phyloP scores from a whole-genome alignment of 2,329 filamentous ascomycete species.

The Paramyrothecium roridum region DNA sequence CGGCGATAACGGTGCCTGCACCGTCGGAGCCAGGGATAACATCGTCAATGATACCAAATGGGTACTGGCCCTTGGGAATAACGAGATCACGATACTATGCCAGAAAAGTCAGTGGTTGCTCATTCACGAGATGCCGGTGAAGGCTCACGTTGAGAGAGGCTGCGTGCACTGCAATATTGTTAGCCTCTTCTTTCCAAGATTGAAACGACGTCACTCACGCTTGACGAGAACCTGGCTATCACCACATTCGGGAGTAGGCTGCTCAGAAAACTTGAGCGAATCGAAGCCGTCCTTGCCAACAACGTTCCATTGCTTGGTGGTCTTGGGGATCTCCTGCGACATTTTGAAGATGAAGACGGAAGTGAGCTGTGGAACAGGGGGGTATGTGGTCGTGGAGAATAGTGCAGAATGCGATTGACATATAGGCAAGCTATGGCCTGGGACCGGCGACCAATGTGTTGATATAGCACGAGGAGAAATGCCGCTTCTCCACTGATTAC shows the following conservation, averaged over 20 bases:
- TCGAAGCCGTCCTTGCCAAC: constrained; percentile 53
- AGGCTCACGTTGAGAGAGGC: constrained; percentile 45
- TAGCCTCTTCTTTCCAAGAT: neutral
- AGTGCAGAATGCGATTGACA: too few relatives aligned
- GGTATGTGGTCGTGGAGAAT: too few relatives aligned
- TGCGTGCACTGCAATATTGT: constrained; percentile 33
- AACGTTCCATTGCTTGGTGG: constrained; percentile 56
- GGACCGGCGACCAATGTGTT: too few relatives aligned
- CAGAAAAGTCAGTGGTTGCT: neutral
- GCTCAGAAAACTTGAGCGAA: constrained; percentile 51
- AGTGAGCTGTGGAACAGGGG: too few relatives aligned
- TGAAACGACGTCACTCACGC: constrained; percentile 17
- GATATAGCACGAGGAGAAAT: too few relatives aligned
- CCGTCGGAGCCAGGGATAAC: constrained; percentile 51
- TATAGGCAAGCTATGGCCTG: too few relatives aligned
- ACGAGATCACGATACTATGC: constrained; percentile 47
- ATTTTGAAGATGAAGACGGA: constrained; percentile 9
- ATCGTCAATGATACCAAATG: constrained; percentile 36
- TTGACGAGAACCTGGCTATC: constrained; percentile 73
- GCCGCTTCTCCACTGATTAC: too few relatives aligned
- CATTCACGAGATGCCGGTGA: neutral
- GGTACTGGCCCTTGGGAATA: constrained; percentile 46
- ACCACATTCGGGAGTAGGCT: constrained; percentile 58
- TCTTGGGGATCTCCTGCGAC: constrained; percentile 28
- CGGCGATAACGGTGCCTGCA: constrained; percentile 49